phyloP scores from a whole-genome alignment of 495 filamentous ascomycete genomes.

The Aspergillus sparsus region DNA sequence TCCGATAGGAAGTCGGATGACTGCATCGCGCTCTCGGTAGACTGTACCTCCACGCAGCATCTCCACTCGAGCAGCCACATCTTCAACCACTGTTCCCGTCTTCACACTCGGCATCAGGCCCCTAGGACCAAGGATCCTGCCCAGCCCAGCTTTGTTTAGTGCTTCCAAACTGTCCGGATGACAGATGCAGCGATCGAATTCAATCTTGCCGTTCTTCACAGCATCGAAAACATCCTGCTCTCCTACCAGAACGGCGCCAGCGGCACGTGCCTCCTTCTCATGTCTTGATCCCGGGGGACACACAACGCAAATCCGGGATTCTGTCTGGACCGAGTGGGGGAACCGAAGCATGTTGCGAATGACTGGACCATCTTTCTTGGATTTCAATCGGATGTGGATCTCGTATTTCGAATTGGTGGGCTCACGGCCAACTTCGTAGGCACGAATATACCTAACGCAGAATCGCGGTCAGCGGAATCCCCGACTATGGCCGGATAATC shows the following conservation, averaged over 20 bases:
- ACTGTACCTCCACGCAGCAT: conserved; percentile 80
- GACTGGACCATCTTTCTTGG: conserved; percentile 77
- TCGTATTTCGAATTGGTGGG: conserved; percentile 82
- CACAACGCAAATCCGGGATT: conserved; percentile 83
- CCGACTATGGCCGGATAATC: neutral
- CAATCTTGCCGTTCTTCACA: conserved; percentile 70
- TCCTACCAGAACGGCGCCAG: conserved; percentile 80
- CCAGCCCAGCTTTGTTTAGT: conserved; percentile 76
- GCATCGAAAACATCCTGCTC: conserved; percentile 81
- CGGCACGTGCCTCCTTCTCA: conserved; percentile 66
- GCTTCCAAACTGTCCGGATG: conserved; percentile 72
- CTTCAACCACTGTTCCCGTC: conserved; percentile 80
- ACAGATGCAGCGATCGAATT: conserved; percentile 88
- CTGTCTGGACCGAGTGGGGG: conserved; percentile 84
- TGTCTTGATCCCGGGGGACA: conserved; percentile 72
- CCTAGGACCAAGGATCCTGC: conserved; percentile 79
- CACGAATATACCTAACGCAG: conserved; percentile 74
- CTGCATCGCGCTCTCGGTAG: conserved; percentile 82
- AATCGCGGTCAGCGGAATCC: conserved; percentile 21
- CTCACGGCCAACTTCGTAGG: conserved; percentile 83
- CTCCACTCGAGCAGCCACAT: conserved; percentile 67
- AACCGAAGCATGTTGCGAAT: conserved; percentile 85
- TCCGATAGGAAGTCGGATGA: conserved; percentile 83
- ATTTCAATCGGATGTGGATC: conserved; percentile 73
- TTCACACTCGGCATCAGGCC: conserved; percentile 92